phyloP scores from a whole-genome alignment of 176 grass and related monocot genomes.

The Triticum dicoccoides region DNA sequence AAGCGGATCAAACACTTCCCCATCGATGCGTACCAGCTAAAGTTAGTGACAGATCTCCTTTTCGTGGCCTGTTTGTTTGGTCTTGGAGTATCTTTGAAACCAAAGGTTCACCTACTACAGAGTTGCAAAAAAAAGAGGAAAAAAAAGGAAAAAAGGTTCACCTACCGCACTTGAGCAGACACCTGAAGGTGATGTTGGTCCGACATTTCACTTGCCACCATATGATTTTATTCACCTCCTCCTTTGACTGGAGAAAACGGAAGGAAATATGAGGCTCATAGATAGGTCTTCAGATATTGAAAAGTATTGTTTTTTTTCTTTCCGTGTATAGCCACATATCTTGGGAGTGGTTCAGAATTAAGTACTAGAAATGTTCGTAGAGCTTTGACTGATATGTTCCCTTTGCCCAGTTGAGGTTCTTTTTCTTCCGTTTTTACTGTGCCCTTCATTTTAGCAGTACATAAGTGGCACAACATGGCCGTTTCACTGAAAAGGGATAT shows the following conservation, averaged over 20 bases:
- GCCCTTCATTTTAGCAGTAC: too few relatives aligned
- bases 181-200: conserved; percentile 10
- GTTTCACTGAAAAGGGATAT: too few relatives aligned
- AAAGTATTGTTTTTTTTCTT: neutral
- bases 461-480: too few relatives aligned
- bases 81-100: conserved; percentile 3
- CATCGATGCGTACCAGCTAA: neutral
- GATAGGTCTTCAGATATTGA: neutral
- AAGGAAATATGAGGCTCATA: neutral
- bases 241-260: neutral
- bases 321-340: neutral
- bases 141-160: too few relatives aligned
- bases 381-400: too few relatives aligned
- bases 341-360: neutral
- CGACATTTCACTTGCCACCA: neutral
- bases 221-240: neutral
- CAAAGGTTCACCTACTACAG: conserved; percentile 14
- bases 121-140: too few relatives aligned
- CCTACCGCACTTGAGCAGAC: conserved; percentile 16
- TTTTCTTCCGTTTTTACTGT: too few relatives aligned
- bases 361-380: neutral
- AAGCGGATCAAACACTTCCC: neutral
- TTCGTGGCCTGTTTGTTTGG: neutral
- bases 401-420: too few relatives aligned
- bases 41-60: neutral